A percentile compares a stretch with the other conserved stretches of the same genome.
Conservation (phyloP, 805 yeast genomes). For the Blastobotrys peoriensis region DNA sequence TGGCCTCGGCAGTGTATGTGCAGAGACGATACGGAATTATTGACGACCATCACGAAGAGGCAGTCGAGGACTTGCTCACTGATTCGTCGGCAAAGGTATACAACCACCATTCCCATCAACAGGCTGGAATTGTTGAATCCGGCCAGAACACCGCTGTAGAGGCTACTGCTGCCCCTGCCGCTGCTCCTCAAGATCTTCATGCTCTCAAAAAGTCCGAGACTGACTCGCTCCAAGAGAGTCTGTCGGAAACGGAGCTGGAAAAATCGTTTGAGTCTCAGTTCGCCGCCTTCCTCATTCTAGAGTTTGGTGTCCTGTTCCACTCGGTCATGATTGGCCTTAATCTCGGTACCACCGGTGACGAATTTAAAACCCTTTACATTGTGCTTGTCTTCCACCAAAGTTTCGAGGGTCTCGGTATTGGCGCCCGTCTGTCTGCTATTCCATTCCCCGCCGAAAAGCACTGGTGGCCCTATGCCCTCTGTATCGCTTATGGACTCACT, state of each 20-base stretch:
- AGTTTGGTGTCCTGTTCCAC: slow-evolving; percentile 70
- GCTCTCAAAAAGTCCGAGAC: slow-evolving; percentile 4
- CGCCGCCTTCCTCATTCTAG: slow-evolving; percentile 50
- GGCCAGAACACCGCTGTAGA: slow-evolving; percentile 22
- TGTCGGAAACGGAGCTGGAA: slow-evolving; percentile 1
- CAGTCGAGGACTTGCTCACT: slow-evolving; percentile 18
- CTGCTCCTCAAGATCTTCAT: slow-evolving; percentile 9
- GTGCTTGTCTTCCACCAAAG: slow-evolving; percentile 70
- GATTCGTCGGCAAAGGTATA: background rate
- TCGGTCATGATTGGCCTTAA: slow-evolving; percentile 69
- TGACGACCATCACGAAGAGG: slow-evolving; percentile 24
- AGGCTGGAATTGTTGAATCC: slow-evolving; percentile 21
- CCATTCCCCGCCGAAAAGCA: slow-evolving; percentile 44
- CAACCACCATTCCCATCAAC: slow-evolving; percentile 16
- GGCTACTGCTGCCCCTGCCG: background rate
- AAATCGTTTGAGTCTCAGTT: slow-evolving; percentile 30
- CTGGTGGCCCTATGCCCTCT: slow-evolving; percentile 49
- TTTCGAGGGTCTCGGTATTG: slow-evolving; percentile 76
- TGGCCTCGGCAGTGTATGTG: slow-evolving; percentile 41
- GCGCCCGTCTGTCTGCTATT: slow-evolving; percentile 58
- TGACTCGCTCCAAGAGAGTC: background rate
- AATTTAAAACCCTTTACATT: slow-evolving; percentile 55
- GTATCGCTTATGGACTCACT: slow-evolving; percentile 47
- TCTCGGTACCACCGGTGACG: slow-evolving; percentile 58
- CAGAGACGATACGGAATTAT: slow-evolving; percentile 30